Base-by-base conservation (phyloP, 176 grass and related monocot species). In the Triticum timopheevii region DNA sequence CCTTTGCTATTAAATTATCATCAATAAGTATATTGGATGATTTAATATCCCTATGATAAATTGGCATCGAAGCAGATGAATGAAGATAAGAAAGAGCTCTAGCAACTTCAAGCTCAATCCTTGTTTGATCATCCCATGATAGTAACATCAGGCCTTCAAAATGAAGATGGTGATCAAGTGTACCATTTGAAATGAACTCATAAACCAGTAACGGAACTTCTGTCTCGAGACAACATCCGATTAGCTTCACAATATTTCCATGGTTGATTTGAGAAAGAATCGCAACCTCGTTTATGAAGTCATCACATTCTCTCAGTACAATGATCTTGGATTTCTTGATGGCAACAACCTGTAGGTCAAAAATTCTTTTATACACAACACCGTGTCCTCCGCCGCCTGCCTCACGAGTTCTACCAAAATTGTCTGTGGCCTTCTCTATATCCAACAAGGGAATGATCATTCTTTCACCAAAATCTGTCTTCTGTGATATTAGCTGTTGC, bases 241-340 rank as follows among this genome's bases (percentile, higher is more conserved):
- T 45, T 27, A 74, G 40, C 13, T 28, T 74, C 71, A 74, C 71
- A 13, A 74, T 0, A 49, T 74, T 74, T n/a, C 40, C 49, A 42
- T 74, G 71, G 71, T 74, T 74, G 71, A 74, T 74, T 42, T 74
- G 71, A 74, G 40, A 74, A 74, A 74, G 40, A 74, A 74, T 82
- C n/a, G 16, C 86, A 47, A 80, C 61, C 17, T 66, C 39, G 10
- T 80, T 66, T 66, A 80, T 80, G 78, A 80, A 80, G 6, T 80
- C 78, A 20, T 66, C 39, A 2, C 31, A 66, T 13, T 80, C 78
- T 47, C 61, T 80, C 5, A 49, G 78, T 66, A 80, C 39, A 0
- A 31, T 16, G 28, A 66, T 80, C 61, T 80, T 80, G 2, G 78
- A 80, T 30, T 80, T 80, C 24, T 80, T 66, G 13, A 80, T 80